These are phyloP conservation scores for Gardenia jasminoides DNA, from an alignment of 257 asterid genomes.

Conservation along the genomic window DNA sequence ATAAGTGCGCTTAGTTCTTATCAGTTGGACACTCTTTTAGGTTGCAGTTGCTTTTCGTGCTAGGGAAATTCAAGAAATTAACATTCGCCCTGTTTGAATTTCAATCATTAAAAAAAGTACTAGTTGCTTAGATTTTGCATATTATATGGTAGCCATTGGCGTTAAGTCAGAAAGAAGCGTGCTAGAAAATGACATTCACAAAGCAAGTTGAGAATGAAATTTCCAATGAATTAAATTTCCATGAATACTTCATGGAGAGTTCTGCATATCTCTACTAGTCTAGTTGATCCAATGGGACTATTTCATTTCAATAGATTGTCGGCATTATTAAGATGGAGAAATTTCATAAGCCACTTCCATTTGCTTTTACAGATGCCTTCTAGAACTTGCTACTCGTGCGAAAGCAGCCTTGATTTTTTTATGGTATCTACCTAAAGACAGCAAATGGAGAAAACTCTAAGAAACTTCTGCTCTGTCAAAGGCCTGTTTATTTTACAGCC, in stretches of 20 bases:
- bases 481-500: not conserved
- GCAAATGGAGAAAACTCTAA: conserved; percentile 1
- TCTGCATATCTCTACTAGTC: not conserved
- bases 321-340: conserved; percentile 6
- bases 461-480: not conserved
- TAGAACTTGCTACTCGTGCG: not conserved
- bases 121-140: not conserved
- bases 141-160: not conserved
- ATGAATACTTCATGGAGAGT: not conserved
- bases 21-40: not conserved
- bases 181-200: not conserved
- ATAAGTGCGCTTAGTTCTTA: not conserved
- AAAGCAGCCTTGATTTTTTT: not conserved
- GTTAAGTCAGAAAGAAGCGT: conserved; percentile 1
- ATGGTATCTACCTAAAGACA: not conserved
- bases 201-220: conserved; percentile 5
- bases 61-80: not conserved
- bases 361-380: conserved; percentile 9
- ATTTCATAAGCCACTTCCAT: conserved; percentile 1
- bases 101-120: conserved; percentile 7
- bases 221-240: not conserved
- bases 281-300: conserved; percentile 1
- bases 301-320: not conserved
- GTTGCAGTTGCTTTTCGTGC: not conserved
- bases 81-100: not conserved